These are phyloP conservation scores for Hypoxylon sp. DNA, from an alignment of 2,329 filamentous ascomycete species.

Conservation along the genomic window DNA sequence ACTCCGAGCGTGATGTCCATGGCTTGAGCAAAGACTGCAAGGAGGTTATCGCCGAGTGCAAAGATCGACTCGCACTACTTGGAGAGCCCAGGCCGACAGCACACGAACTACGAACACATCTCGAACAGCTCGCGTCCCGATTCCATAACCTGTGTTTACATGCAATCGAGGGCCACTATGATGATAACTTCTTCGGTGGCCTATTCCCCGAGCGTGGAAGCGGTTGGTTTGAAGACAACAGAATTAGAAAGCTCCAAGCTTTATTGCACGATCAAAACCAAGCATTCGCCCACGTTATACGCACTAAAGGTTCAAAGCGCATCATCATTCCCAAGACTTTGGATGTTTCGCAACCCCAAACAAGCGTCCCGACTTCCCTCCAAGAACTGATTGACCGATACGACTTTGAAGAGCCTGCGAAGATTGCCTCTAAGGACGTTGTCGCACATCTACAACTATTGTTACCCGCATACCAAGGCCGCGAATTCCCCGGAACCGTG, in stretches of 20 bases:
- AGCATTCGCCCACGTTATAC: conserved; percentile 48
- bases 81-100: conserved; percentile 46
- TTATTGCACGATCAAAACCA: conserved; percentile 51
- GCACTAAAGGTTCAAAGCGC: conserved; percentile 46
- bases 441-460: conserved; percentile 48
- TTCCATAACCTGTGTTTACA: conserved; percentile 55
- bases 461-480: conserved; percentile 55
- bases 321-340: conserved; percentile 32
- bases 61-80: conserved; percentile 38
- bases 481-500: conserved; percentile 55
- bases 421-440: conserved; percentile 35
- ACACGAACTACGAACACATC: conserved; percentile 49
- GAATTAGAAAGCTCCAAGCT: conserved; percentile 48
- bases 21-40: conserved; percentile 48
- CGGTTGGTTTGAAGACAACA: conserved; percentile 34
- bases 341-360: not conserved
- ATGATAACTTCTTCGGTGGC: conserved; percentile 55
- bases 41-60: conserved; percentile 33
- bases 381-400: conserved; percentile 49
- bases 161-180: conserved; percentile 56
- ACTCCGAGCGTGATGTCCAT: conserved; percentile 48
- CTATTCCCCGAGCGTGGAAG: conserved; percentile 24
- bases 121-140: conserved; percentile 52
- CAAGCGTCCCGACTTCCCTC: conserved; percentile 47
- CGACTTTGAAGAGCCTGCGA: conserved; percentile 46